Percentiles rank a stretch among this genome's conserved stretches.
Evolutionary conservation across 73 alveolate genomes (phyloP).

Genomic region (Symbiodinium natans): DNA sequence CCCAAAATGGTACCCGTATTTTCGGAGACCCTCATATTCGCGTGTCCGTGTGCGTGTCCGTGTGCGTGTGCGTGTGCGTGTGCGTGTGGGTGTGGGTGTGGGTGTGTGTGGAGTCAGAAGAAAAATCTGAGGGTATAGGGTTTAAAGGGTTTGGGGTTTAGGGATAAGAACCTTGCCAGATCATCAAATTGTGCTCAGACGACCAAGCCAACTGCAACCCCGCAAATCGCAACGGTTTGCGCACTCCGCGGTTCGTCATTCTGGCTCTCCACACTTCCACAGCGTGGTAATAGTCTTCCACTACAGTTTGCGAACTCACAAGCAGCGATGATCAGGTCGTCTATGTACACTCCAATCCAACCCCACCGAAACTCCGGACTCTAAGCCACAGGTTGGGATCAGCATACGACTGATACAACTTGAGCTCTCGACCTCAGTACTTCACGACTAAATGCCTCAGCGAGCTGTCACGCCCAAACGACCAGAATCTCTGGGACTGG

Average conservation of each 20-base stretch:
- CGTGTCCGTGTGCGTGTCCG: too few relatives aligned
- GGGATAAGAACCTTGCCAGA: neutral
- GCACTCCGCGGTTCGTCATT: neutral
- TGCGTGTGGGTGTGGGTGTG: too few relatives aligned
- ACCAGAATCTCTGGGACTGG: neutral
- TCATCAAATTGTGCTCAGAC: neutral
- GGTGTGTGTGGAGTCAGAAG: too few relatives aligned
- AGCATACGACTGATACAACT: too few relatives aligned
- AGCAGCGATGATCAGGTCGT: neutral
- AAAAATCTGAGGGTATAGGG: too few relatives aligned
- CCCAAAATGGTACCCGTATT: too few relatives aligned
- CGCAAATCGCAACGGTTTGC: neutral
- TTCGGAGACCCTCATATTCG: too few relatives aligned
- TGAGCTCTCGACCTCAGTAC: neutral
- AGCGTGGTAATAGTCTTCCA: neutral
- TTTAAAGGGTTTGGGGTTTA: too few relatives aligned
- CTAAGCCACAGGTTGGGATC: neutral
- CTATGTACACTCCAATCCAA: neutral
- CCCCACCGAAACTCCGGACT: neutral
- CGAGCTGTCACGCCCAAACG: neutral
- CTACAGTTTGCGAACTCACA: neutral
- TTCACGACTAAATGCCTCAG: neutral
- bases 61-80: too few relatives aligned
- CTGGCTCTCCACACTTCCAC: neutral
- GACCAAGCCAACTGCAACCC: neutral